Evolutionary conservation across 2,329 filamentous ascomycete species (phyloP).

Genomic region (Clathrospora elynae): DNA sequence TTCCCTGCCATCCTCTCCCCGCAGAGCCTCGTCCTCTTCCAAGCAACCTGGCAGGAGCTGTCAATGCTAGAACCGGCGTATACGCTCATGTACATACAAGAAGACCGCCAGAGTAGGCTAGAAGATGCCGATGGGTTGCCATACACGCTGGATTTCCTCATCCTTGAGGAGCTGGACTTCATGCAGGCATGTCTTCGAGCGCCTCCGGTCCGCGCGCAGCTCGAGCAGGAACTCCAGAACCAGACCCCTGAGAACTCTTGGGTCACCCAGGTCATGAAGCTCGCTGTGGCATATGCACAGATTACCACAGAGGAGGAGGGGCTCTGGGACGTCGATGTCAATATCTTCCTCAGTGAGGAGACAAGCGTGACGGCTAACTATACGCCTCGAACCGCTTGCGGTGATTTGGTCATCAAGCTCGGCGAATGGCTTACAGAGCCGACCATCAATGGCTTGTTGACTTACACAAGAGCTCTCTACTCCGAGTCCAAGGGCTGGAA

Average conservation of each 20-base stretch:
- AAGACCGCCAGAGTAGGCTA: conserved; percentile 82
- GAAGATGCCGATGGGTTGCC: conserved; percentile 91
- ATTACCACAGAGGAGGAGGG: conserved; percentile 93
- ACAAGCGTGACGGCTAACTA: conserved; percentile 95
- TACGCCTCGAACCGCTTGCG: conserved; percentile 88
- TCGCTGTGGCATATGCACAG: conserved; percentile 82
- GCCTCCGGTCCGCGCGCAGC: conserved; percentile 82
- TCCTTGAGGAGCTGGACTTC: conserved; percentile 93
- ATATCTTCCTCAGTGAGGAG: conserved; percentile 93
- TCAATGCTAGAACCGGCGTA: conserved; percentile 73
- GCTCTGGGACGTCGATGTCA: conserved; percentile 95
- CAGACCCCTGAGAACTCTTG: conserved; percentile 66
- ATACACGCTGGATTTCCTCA: conserved; percentile 90
- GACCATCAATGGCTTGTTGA: conserved; percentile 77
- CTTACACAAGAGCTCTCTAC: conserved; percentile 77
- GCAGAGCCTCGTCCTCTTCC: conserved; percentile 82
- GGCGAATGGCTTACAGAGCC: conserved; percentile 83
- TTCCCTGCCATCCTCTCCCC: conserved; percentile 82
- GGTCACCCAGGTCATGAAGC: conserved; percentile 85
- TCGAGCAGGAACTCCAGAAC: conserved; percentile 74
- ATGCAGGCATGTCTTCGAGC: conserved; percentile 89
- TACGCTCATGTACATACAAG: conserved; percentile 81
- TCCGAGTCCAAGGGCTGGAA: conserved; percentile 62
- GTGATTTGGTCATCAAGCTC: conserved; percentile 89
- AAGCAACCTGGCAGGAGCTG: conserved; percentile 87